Base-by-base conservation (phyloP, 768 basidiomycete species). In the Tremella mesenterica region DNA sequence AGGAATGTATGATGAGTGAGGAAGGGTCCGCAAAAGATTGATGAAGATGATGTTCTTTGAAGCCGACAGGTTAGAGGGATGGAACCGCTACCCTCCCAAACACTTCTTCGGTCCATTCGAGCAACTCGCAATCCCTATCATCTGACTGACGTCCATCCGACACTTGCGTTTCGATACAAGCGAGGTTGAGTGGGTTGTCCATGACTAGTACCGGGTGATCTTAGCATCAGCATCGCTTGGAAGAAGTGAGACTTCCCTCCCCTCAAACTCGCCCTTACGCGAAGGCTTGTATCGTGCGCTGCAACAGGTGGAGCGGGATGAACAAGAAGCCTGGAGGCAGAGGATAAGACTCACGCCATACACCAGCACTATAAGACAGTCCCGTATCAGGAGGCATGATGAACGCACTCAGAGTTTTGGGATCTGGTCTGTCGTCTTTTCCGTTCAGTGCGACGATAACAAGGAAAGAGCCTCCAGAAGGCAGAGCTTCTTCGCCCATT, bases 161-260 rank as follows among this genome's bases (percentile, higher is more conserved):
- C 49, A 93, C 83, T 72, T 97, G 92, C 21, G 90, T 88, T 74
- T 96, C 93, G 8, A 97, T 81, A 65, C 93, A 97, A 8, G 87
- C 72, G 52, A 76, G 73, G 50, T 76, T 75, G 27, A 73, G 60
- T 26, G 70, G 55, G 29, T 62, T 56, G 46, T 64, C 70, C 13
- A 70, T 57, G 7, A 67, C 57, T 13, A 89, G 83, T 81, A 93
- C 87, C 1, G 93, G 91, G 77, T 95, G 91, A 74, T 96, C 90
- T 92, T 69, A 7, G 16, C 44, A 14, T 60, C 14, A 56, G 18
- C 38, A 8, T 5, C 8, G 14, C 18, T 7, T 31, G 13, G 12
- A 10, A 36, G 12, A 36, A 36, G 18, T 18, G 10, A 10, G 33
- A 36, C 33, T 43, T 27, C 25, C 44, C 6, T 7, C 23, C 7